A percentile compares a stretch with the other conserved stretches of the same genome.
Evolutionary conservation across 2,329 filamentous ascomycete genomes (phyloP).

Genomic region (Claviceps sp.): DNA sequence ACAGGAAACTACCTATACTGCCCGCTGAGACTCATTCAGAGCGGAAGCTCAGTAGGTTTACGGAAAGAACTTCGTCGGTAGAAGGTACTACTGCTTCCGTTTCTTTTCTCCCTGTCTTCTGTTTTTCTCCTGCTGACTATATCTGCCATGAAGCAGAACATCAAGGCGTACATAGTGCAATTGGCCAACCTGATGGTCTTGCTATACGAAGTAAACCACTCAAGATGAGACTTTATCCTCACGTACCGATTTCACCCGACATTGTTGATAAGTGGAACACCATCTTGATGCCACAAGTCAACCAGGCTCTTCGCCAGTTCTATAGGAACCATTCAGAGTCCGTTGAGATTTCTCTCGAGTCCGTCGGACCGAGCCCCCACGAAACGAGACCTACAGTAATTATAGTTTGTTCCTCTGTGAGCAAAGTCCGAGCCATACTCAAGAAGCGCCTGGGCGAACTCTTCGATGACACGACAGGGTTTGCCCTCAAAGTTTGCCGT

Average conservation of each 20-base stretch:
- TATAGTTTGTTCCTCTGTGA: slow-evolving; percentile 62
- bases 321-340: slow-evolving; percentile 64
- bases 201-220: slow-evolving; percentile 12
- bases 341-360: slow-evolving; percentile 64
- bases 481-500: slow-evolving; percentile 57
- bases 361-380: slow-evolving; percentile 54
- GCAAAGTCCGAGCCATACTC: slow-evolving; percentile 57
- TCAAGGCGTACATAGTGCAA: not conserved
- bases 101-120: not conserved
- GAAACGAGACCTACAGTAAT: slow-evolving; percentile 60
- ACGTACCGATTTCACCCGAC: slow-evolving; percentile 43
- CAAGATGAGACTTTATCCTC: slow-evolving; percentile 46
- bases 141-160: not conserved
- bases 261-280: slow-evolving; percentile 60
- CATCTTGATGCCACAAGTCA: slow-evolving; percentile 58
- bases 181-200: slow-evolving; percentile 7
- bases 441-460: slow-evolving; percentile 51
- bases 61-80: not conserved
- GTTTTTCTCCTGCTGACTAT: not conserved
- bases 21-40: not conserved
- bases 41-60: not conserved
- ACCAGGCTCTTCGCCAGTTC: slow-evolving; percentile 55
- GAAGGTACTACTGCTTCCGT: too few species aligned
- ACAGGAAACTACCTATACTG: slow-evolving; percentile 1
- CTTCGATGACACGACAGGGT: slow-evolving; percentile 49